phyloP scores from a whole-genome alignment of 768 basidiomycete genomes.

The Mycena rosella region DNA sequence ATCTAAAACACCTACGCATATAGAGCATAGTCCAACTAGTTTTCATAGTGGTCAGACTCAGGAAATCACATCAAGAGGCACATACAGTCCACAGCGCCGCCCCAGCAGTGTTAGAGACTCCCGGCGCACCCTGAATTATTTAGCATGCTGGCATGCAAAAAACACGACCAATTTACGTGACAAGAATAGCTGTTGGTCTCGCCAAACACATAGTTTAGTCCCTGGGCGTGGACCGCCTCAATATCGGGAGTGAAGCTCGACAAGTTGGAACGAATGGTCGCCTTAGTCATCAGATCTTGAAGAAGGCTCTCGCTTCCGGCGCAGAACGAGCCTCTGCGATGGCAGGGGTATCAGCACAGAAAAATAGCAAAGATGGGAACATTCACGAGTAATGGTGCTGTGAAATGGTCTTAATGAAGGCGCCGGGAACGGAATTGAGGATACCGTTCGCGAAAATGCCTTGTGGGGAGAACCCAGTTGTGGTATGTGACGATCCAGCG shows the following conservation, averaged over 20 bases:
- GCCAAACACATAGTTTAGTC: conserved; percentile 73
- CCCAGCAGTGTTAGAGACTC: conserved; percentile 76
- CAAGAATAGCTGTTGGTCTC: conserved; percentile 67
- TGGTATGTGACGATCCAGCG: conserved; percentile 61
- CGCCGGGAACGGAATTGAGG: conserved; percentile 60
- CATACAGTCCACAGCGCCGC: conserved; percentile 70
- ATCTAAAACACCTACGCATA: conserved; percentile 52
- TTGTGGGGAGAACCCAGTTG: conserved; percentile 70
- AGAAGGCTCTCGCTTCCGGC: conserved; percentile 64
- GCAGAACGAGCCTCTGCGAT: conserved; percentile 70
- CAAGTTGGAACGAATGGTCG: conserved; percentile 68
- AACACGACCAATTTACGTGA: conserved; percentile 50
- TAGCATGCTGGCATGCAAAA: conserved; percentile 16
- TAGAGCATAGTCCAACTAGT: conserved; percentile 68
- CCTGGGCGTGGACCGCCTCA: conserved; percentile 56
- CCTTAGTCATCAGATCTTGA: conserved; percentile 76
- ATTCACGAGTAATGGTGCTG: conserved; percentile 58
- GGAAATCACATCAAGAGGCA: conserved; percentile 17
- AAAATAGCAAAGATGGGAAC: conserved; percentile 21
- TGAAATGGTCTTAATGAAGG: conserved; percentile 68
- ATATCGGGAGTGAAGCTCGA: conserved; percentile 66
- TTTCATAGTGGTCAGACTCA: conserved; percentile 13
- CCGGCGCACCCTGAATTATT: conserved; percentile 56
- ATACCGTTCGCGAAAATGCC: conserved; percentile 67
- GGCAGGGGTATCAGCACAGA: conserved; percentile 13